Percentiles rank a stretch among this genome's conserved stretches.
phyloP scores from a whole-genome alignment of 495 filamentous ascomycete species.

The Copromyces sp. region DNA sequence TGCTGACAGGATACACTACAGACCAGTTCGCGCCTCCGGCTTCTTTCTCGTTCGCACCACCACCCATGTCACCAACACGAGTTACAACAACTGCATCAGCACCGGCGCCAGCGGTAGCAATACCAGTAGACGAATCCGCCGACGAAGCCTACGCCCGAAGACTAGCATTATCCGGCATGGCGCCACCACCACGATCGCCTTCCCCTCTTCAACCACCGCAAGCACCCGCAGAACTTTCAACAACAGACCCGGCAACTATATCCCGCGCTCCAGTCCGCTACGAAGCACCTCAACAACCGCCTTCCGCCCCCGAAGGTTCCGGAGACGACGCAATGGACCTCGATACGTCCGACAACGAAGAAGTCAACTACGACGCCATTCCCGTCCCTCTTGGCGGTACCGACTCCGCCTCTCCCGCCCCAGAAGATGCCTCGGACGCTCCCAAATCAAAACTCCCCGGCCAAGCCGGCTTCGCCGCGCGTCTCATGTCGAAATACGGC shows the following conservation, averaged over 20 bases:
- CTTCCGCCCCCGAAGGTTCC: not conserved
- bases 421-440: constrained; percentile 1
- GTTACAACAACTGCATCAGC: constrained; percentile 25
- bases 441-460: constrained; percentile 60
- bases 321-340: constrained; percentile 42
- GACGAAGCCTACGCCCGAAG: constrained; percentile 66
- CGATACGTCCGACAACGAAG: constrained; percentile 33
- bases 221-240: constrained; percentile 28
- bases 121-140: constrained; percentile 48
- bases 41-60: constrained; percentile 62
- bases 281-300: constrained; percentile 49
- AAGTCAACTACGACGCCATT: constrained; percentile 34
- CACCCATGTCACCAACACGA: constrained; percentile 41
- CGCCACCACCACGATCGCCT: constrained; percentile 24
- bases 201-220: constrained; percentile 39
- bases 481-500: constrained; percentile 84
- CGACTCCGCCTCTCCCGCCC: not conserved
- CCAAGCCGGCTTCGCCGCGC: constrained; percentile 70
- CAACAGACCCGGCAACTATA: constrained; percentile 45
- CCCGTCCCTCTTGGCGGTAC: constrained; percentile 1
- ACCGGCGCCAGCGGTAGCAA: constrained; percentile 1
- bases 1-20: constrained; percentile 24
- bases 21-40: constrained; percentile 64
- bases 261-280: constrained; percentile 85
- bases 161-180: constrained; percentile 40